These are phyloP conservation scores for Hypoxylon perforatum DNA, from an alignment of 495 filamentous ascomycete species.

Conservation along the genomic window DNA sequence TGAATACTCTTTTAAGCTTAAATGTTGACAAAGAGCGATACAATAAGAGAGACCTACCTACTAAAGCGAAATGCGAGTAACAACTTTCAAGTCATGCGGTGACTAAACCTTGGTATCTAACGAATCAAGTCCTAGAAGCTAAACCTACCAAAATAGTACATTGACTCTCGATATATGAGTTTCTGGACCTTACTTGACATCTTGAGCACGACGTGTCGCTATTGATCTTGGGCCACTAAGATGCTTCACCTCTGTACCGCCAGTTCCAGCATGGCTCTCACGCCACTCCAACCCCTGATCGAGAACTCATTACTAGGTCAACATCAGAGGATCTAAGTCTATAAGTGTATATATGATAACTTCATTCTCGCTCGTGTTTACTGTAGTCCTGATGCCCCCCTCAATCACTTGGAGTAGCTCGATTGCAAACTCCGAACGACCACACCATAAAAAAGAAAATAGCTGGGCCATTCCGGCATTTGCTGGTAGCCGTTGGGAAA, in stretches of 20 bases:
- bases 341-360: conserved; percentile 13
- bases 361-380: neutral
- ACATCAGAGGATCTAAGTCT: neutral
- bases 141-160: conserved; percentile 17
- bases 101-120: conserved; percentile 1
- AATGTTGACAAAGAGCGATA: neutral
- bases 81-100: too few relatives aligned
- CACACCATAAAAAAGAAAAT: conserved; percentile 11
- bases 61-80: too few relatives aligned
- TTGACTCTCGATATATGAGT: conserved; percentile 14
- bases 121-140: conserved; percentile 14
- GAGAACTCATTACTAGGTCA: neutral
- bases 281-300: neutral
- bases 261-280: neutral
- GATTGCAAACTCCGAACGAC: conserved; percentile 17
- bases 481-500: conserved; percentile 13
- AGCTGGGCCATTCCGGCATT: conserved; percentile 2
- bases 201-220: conserved; percentile 12
- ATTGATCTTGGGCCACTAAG: conserved; percentile 13
- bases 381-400: neutral
- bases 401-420: neutral
- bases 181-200: conserved; percentile 10
- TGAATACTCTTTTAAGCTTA: neutral
- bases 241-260: conserved; percentile 4
- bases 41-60: too few relatives aligned